Evolutionary conservation across 345 rosid genomes (phyloP), one percentile per base, ranked within the genome.

Genomic region (Citrus medica): DNA sequence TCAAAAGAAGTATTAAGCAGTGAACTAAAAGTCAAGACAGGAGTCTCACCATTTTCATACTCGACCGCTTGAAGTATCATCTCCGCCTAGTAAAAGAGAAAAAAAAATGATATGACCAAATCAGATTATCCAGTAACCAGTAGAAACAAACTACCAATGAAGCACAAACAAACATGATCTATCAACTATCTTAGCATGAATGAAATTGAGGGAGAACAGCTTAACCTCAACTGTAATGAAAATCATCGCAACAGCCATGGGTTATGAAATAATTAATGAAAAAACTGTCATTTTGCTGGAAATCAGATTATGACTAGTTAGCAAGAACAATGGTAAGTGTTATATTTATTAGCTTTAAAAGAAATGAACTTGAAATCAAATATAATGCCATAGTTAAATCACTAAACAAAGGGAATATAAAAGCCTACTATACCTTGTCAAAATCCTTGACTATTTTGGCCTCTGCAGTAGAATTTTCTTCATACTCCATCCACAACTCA

Each of bases 61-160:
- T 95, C 99, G 77, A 93, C 83, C 59, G 98, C 99, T 88, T 95
- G 99, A 82, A 95, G 94, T 87, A 95, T 93, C 98, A 95, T 88
- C 89, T 95, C 99, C 78, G 92, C 91, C 94, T 90, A 71, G 56
- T 63, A 4, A 80, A n/a, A 67, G 66, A 77, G 27, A 30, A 35
- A 63, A 74, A 74, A 68, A 40, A 9, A 22, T 60, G 21, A 55
- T 35, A 63, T 53, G 63, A 79, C 25, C 21, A 74, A 65, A 83
- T 80, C 69, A 81, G 76, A 73, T 56, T 32, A 63, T 55, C 27
- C 33, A 12, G 19, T 35, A 12, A 60, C 24, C 42, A 48, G 9
- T 17, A 66, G n/a, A 13, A 66, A 58, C 28, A 32, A 55, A 30
- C 51, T 21, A 64, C 53, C n/a, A 32, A 24, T 35, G 35, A 48